Percentiles rank a stretch among this genome's conserved stretches.
Evolutionary conservation across 176 grass and related monocot genomes (phyloP).

Genomic region (Musa itinerans): DNA sequence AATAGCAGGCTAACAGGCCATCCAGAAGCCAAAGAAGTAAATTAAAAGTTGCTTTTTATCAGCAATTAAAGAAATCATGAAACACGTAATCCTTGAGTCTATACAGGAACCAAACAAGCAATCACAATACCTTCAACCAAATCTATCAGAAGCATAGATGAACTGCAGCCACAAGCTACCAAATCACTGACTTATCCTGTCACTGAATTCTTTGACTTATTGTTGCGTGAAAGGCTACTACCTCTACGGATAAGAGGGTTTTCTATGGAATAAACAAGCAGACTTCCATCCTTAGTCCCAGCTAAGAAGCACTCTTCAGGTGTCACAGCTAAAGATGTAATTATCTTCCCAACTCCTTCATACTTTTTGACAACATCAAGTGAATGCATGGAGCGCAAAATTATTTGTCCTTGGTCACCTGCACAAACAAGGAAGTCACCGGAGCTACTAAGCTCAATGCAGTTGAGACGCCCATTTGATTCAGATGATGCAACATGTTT

Average conservation of each 20-base stretch:
- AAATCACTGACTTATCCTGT: conserved; percentile 19
- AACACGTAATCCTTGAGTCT: not conserved
- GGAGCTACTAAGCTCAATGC: conserved; percentile 84
- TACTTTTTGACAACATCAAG: conserved; percentile 78
- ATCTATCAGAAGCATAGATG: not conserved
- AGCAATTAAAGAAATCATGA: not conserved
- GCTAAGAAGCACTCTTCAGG: conserved; percentile 85
- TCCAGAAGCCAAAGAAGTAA: too few relatives aligned
- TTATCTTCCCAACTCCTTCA: conserved; percentile 62
- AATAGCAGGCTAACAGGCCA: too few relatives aligned
- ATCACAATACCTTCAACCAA: not conserved
- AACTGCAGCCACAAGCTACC: not conserved
- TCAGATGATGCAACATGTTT: conserved; percentile 68
- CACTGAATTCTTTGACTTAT: conserved; percentile 29
- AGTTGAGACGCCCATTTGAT: conserved; percentile 66
- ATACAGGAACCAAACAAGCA: not conserved
- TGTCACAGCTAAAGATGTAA: conserved; percentile 76
- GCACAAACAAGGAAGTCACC: conserved; percentile 77
- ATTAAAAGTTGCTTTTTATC: not conserved
- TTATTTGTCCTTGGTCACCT: conserved; percentile 77
- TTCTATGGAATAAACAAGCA: conserved; percentile 85
- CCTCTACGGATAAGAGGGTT: conserved; percentile 51
- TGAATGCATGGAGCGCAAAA: conserved; percentile 82
- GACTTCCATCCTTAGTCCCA: conserved; percentile 76
- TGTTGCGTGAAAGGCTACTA: conserved; percentile 34